These are phyloP conservation scores for Emergomyces pasteurianus DNA, from an alignment of 2,329 filamentous ascomycete species.

Conservation along the genomic window DNA sequence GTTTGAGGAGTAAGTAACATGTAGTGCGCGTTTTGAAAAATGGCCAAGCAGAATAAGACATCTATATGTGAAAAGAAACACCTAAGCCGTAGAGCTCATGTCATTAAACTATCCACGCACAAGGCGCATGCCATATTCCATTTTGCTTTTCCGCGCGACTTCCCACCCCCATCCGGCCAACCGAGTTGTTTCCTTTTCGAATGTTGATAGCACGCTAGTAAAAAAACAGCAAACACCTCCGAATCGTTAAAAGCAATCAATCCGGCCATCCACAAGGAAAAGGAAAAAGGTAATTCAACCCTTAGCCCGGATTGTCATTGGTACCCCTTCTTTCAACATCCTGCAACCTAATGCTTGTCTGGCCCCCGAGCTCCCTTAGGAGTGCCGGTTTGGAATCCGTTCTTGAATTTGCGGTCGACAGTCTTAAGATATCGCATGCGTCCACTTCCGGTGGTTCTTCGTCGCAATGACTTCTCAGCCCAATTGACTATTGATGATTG, in stretches of 20 bases:
- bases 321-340: constrained; percentile 21
- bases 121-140: constrained; percentile 5
- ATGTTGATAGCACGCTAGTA: constrained; percentile 5
- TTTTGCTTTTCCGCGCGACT: constrained; percentile 2
- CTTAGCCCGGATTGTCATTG: constrained; percentile 27
- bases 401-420: constrained; percentile 88
- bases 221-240: constrained; percentile 1
- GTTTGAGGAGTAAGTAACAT: neutral
- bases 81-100: neutral
- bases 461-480: constrained; percentile 99
- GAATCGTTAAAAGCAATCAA: constrained; percentile 1
- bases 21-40: neutral
- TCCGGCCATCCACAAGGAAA: constrained; percentile 1
- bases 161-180: neutral
- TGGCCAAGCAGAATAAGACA: neutral
- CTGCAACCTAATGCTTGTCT: constrained; percentile 30
- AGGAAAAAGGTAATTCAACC: constrained; percentile 23
- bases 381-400: constrained; percentile 86
- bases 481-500: constrained; percentile 66
- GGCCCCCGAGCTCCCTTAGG: constrained; percentile 73
- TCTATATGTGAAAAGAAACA: neutral
- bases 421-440: constrained; percentile 91
- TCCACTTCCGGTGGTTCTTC: constrained; percentile 97
- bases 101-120: constrained; percentile 5
- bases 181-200: neutral